Evolutionary conservation across 805 yeast genomes (phyloP).

Genomic region (Hyphopichia homilentoma): DNA sequence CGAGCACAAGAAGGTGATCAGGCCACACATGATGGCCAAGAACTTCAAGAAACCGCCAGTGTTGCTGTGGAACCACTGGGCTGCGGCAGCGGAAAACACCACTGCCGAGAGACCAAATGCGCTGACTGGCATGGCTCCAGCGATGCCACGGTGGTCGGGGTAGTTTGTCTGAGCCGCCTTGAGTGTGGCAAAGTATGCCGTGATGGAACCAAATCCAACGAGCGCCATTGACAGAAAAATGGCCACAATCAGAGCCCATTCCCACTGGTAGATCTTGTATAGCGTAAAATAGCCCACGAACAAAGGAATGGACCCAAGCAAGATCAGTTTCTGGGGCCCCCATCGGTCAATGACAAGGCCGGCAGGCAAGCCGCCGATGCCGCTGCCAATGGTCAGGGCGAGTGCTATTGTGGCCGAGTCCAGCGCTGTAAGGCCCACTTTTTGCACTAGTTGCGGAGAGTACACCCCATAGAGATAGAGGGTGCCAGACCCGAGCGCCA

Average conservation of each 20-base stretch:
- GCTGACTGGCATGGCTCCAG: slow-evolving; percentile 66
- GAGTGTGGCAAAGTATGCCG: slow-evolving; percentile 55
- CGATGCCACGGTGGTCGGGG: slow-evolving; percentile 67
- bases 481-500: slow-evolving; percentile 69
- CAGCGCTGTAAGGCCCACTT: slow-evolving; percentile 54
- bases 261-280: slow-evolving; percentile 41
- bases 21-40: slow-evolving; percentile 51
- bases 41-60: slow-evolving; percentile 55
- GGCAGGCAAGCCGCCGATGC: slow-evolving; percentile 67
- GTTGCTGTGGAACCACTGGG: slow-evolving; percentile 47
- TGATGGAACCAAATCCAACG: slow-evolving; percentile 66
- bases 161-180: slow-evolving; percentile 61
- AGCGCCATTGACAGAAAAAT: slow-evolving; percentile 48
- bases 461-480: slow-evolving; percentile 73
- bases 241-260: slow-evolving; percentile 34
- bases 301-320: slow-evolving; percentile 53
- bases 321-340: slow-evolving; percentile 53
- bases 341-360: slow-evolving; percentile 62
- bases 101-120: slow-evolving; percentile 71
- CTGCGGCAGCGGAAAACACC: slow-evolving; percentile 55
- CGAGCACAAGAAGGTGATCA: slow-evolving; percentile 39
- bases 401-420: slow-evolving; percentile 65
- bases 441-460: slow-evolving; percentile 63
- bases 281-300: slow-evolving; percentile 53
- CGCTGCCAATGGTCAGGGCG: slow-evolving; percentile 59